These are phyloP conservation scores for Zygosaccharomyces gambellarensis DNA, from an alignment of 805 yeast species.

Conservation along the genomic window DNA sequence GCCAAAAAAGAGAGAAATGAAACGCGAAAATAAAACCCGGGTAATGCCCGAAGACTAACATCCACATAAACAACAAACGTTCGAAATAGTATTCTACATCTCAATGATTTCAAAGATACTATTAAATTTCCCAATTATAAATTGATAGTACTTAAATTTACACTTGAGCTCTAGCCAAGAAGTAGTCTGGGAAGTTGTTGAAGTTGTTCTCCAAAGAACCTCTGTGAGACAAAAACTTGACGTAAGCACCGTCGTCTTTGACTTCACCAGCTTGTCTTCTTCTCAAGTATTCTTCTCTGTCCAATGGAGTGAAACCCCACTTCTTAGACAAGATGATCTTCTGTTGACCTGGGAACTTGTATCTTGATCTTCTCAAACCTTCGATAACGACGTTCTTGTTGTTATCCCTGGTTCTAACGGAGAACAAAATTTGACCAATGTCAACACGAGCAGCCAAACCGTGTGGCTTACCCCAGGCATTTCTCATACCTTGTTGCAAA, in stretches of 20 bases:
- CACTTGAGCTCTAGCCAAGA: conserved; percentile 41
- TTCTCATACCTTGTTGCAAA: conserved; percentile 99
- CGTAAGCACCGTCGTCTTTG: conserved; percentile 99
- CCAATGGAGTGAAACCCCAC: conserved; percentile 99
- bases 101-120: no score
- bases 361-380: conserved; percentile 99
- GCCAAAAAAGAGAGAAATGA: not conserved
- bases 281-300: conserved; percentile 94
- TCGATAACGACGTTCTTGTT: conserved; percentile 97
- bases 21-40: not conserved
- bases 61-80: not conserved
- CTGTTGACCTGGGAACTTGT: conserved; percentile 99
- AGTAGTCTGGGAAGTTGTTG: conserved; percentile 88
- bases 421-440: conserved; percentile 97
- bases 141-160: not conserved
- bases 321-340: conserved; percentile 98
- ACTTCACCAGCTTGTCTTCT: conserved; percentile 97
- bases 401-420: conserved; percentile 96
- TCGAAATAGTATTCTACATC: no score
- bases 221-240: conserved; percentile 94
- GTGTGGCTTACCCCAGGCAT: conserved; percentile 99
- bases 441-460: conserved; percentile 99
- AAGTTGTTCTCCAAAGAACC: conserved; percentile 92
- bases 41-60: not conserved
- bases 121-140: not conserved